Percentiles rank a stretch among this genome's conserved stretches.
Evolutionary conservation across 83 land plant genomes (phyloP).

Genomic region (Larix sibirica): DNA sequence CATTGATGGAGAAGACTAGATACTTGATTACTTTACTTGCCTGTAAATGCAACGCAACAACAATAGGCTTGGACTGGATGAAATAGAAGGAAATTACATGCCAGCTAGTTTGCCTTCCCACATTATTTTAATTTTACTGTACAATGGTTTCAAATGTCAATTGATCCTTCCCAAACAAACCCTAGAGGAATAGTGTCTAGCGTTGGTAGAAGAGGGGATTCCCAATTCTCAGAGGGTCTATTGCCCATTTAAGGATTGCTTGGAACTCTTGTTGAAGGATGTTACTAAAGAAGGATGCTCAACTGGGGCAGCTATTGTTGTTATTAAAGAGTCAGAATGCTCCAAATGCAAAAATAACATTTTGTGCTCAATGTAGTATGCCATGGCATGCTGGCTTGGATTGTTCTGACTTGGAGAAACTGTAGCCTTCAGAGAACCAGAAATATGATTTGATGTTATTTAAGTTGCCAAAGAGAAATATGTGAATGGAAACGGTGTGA

Average conservation of each 20-base stretch:
- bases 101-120: too few species aligned
- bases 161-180: constrained; percentile 19
- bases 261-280: constrained; percentile 31
- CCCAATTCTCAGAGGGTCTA: constrained; percentile 20
- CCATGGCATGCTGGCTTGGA: constrained; percentile 46
- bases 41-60: too few species aligned
- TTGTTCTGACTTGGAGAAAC: constrained; percentile 31
- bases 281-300: constrained; percentile 6
- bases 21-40: too few species aligned
- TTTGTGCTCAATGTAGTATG: constrained; percentile 45
- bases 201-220: constrained; percentile 14
- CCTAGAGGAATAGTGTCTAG: constrained; percentile 30
- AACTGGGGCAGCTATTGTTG: not conserved
- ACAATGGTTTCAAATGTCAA: not conserved
- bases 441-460: constrained; percentile 22
- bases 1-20: too few species aligned
- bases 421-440: constrained; percentile 15
- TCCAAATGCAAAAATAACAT: constrained; percentile 40
- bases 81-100: too few species aligned
- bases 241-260: constrained; percentile 55
- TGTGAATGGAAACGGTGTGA: constrained; percentile 51
- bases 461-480: constrained; percentile 25
- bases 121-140: too few species aligned
- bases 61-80: too few species aligned
- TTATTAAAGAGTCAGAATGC: constrained; percentile 25